Evolutionary conservation across 345 rosid genomes (phyloP), one percentile per base, ranked within the genome.

Genomic region (Clausena lansium): DNA sequence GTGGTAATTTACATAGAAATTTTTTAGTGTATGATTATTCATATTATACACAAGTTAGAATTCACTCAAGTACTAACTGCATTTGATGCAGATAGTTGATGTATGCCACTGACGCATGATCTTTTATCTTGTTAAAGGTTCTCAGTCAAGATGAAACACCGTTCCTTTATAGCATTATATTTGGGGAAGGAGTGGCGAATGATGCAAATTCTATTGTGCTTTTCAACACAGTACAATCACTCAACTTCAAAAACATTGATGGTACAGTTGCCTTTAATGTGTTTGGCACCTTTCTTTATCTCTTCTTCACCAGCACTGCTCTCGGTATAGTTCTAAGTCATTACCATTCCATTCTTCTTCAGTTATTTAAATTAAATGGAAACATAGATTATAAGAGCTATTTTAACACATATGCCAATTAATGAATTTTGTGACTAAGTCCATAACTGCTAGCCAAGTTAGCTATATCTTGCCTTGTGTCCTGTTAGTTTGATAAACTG

Each of bases 71-170:
- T n/a, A n/a, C n/a, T n/a, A n/a, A n/a, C n/a, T n/a, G 13, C 19
- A 58, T 7, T 45, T 1, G 30, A 76, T 35, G 13, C 2, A 54
- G 25, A 61, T 45, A 25, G 62, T 74, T 80, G 28, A 70, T 22
- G n/a, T 17, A 54, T 64, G 61, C 13, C 33, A 64, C 14, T 82
- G n/a, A 78, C 19, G 2, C 2, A 1, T 41, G 25, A 64, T 67
- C 64, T 60, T 78, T 74, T 27, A 62, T 60, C 24, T 30, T 64
- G 50, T 64, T 78, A 17, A 80, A 89, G 97, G 88, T 92, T 81
- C 94, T 90, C 66, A 90, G 71, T 87, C 97, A 92, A 87, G 97
- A 92, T 60, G 90, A 92, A 75, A 92, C 93, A 3, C 97, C 94
- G 33, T 89, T 90, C 81, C 94, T 92, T 64, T 92, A 92, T 79